A percentile compares a stretch with the other conserved stretches of the same genome.
Conservation (phyloP, 768 basidiomycete genomes). For the Boletus insuetus region DNA sequence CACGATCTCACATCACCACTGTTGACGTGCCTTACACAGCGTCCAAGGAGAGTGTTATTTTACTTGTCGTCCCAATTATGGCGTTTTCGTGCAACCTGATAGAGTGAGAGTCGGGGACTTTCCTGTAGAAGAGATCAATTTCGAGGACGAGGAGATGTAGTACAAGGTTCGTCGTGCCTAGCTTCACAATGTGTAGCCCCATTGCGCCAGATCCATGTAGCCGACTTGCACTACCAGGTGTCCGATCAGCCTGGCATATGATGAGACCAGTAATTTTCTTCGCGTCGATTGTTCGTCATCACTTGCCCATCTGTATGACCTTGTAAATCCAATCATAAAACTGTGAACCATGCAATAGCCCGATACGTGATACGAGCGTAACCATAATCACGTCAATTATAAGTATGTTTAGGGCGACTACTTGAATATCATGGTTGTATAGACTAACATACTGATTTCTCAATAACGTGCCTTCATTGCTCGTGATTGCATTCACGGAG, state of each 20-base stretch:
- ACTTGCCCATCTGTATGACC: not conserved
- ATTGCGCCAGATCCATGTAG: not conserved
- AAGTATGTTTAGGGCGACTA: not conserved
- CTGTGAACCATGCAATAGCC: not conserved
- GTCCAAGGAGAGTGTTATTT: conserved; percentile 89
- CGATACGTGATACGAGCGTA: not conserved
- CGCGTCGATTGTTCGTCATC: not conserved
- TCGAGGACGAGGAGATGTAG: conserved; percentile 78
- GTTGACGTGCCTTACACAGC: conserved; percentile 35
- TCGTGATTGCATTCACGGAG: not conserved
- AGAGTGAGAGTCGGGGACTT: conserved; percentile 82
- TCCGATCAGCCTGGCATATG: too few relatives aligned
- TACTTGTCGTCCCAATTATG: conserved; percentile 69
- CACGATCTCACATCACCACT: not conserved
- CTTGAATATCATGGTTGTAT: not conserved
- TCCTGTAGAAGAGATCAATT: conserved; percentile 75
- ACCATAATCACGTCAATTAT: not conserved
- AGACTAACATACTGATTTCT: not conserved
- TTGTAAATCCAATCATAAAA: not conserved
- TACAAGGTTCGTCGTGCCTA: not conserved
- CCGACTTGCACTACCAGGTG: not conserved
- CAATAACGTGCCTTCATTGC: not conserved
- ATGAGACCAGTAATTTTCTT: not conserved
- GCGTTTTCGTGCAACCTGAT: conserved; percentile 84
- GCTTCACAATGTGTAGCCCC: not conserved